These are phyloP conservation scores for Dissophora ornata DNA, from an alignment of 192 early-diverging fungal species.

Conservation along the genomic window DNA sequence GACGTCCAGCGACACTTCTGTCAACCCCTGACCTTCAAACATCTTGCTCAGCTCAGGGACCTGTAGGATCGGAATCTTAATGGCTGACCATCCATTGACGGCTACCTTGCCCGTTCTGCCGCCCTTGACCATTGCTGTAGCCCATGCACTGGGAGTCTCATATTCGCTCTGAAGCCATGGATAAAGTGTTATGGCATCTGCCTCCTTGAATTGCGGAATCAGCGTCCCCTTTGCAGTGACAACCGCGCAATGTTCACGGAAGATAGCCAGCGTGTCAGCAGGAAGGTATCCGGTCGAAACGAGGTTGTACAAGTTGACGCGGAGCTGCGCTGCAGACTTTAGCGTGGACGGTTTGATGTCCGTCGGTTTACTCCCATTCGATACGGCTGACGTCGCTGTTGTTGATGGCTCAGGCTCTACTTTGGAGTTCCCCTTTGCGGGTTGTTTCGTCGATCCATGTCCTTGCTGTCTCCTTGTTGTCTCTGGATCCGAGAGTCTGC, in stretches of 20 bases:
- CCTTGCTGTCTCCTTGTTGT: conserved; percentile 9
- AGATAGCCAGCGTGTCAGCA: conserved; percentile 35
- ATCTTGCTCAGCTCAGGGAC: conserved; percentile 25
- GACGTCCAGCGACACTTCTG: conserved; percentile 50
- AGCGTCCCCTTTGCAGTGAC: conserved; percentile 51
- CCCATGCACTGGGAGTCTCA: conserved; percentile 74
- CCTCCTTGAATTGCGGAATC: conserved; percentile 32
- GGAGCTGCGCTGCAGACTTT: conserved; percentile 28
- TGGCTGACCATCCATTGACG: conserved; percentile 76
- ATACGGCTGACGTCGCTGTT: not conserved
- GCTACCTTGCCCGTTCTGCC: conserved; percentile 60
- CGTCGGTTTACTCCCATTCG: not conserved
- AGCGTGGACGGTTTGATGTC: conserved; percentile 13
- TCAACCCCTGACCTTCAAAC: conserved; percentile 32
- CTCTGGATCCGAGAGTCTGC: conserved; percentile 32
- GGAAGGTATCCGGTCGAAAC: conserved; percentile 52
- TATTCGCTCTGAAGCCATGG: conserved; percentile 56
- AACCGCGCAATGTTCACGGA: conserved; percentile 43
- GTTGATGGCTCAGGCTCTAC: not conserved
- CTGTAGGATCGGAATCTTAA: conserved; percentile 56
- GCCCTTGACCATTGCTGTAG: conserved; percentile 68
- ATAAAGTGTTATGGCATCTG: conserved; percentile 7
- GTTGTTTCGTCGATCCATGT: not conserved
- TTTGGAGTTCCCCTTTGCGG: not conserved
- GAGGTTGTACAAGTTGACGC: conserved; percentile 46